These are phyloP conservation scores for Rhododendron mucronatum DNA, from an alignment of 148 eudicot species.

Conservation along the genomic window DNA sequence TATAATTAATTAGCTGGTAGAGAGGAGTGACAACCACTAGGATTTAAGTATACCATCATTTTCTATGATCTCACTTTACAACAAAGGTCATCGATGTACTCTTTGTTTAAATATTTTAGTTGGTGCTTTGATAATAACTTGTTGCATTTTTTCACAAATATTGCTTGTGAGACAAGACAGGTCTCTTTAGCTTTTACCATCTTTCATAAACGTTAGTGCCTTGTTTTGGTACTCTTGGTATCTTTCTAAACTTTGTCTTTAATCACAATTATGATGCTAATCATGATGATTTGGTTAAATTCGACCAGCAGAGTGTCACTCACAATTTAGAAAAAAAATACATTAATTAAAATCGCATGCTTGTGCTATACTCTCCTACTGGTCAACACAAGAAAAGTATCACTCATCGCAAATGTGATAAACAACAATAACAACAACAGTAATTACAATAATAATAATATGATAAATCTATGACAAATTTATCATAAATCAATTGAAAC, in stretches of 20 bases:
- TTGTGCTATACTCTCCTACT: neutral
- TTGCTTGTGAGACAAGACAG: neutral
- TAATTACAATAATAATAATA: too few species aligned
- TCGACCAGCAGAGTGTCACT: neutral
- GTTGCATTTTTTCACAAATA: neutral
- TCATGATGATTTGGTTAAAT: neutral
- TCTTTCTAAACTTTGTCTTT: conserved; percentile 4
- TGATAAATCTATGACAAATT: neutral
- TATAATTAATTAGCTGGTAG: neutral
- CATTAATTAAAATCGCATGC: neutral
- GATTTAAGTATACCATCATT: neutral
- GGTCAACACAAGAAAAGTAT: neutral
- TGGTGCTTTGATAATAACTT: neutral
- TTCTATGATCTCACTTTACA: neutral
- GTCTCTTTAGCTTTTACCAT: neutral
- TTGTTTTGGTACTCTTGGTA: neutral
- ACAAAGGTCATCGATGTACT: neutral
- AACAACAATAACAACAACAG: too few species aligned
- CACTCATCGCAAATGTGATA: neutral
- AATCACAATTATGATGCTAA: neutral
- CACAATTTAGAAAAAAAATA: neutral
- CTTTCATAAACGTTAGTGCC: neutral
- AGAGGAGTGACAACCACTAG: neutral
- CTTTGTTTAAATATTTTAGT: neutral
- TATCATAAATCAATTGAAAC: neutral